These are phyloP conservation scores for Gracilariopsis chorda DNA, from an alignment of 23 red algal genomes.

Conservation along the genomic window DNA sequence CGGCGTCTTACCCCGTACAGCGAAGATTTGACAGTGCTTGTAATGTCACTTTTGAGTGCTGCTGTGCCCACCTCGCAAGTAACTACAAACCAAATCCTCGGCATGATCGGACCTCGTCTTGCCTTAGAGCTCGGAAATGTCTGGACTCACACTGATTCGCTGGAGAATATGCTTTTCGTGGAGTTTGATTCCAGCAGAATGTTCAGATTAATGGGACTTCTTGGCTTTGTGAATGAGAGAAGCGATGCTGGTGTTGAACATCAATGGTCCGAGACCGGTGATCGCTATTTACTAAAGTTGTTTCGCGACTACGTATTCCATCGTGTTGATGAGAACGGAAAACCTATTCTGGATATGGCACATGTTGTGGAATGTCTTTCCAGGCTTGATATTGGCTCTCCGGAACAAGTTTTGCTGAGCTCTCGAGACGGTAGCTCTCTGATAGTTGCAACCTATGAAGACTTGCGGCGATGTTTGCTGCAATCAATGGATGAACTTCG, in stretches of 20 bases:
- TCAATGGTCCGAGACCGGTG: constrained; percentile 81
- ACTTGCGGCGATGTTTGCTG: constrained; percentile 69
- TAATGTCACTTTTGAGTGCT: constrained; percentile 29
- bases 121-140: constrained; percentile 56
- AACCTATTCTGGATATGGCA: constrained; percentile 71
- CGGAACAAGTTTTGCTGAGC: constrained; percentile 71
- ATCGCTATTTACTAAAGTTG: constrained; percentile 80
- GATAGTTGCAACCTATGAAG: constrained; percentile 71
- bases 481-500: constrained; percentile 61
- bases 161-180: constrained; percentile 37
- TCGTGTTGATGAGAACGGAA: constrained; percentile 58
- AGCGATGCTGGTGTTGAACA: constrained; percentile 52
- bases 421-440: constrained; percentile 67
- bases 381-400: constrained; percentile 67
- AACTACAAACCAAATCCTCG: constrained; percentile 42
- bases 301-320: constrained; percentile 92
- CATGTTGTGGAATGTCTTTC: constrained; percentile 75
- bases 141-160: constrained; percentile 65
- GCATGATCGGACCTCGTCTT: constrained; percentile 58
- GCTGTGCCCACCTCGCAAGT: neutral
- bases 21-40: constrained; percentile 44
- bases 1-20: constrained; percentile 41
- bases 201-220: constrained; percentile 52
- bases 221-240: constrained; percentile 78
- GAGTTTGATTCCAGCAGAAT: constrained; percentile 64